A percentile compares a stretch with the other conserved stretches of the same genome.
Conservation (phyloP, 306 rosid species). For the Lathyrus oleraceus region DNA sequence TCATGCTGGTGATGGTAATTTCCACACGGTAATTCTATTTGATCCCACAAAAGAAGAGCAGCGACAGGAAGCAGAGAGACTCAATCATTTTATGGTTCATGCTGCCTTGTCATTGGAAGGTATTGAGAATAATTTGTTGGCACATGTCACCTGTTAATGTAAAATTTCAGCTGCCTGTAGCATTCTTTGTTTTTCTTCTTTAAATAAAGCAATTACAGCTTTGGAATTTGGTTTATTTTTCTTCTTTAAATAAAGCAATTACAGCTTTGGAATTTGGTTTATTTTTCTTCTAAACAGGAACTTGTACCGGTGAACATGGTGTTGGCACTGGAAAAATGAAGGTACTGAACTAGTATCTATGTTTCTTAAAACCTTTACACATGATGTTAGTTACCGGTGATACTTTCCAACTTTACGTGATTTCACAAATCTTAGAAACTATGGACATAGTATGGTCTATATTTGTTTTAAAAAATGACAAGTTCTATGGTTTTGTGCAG, state of each 20-base stretch:
- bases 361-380: constrained; percentile 1
- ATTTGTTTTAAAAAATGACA: neutral
- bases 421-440: constrained; percentile 19
- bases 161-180: constrained; percentile 14
- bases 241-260: constrained; percentile 15
- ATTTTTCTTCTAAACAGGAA: constrained; percentile 58
- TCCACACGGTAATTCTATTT: constrained; percentile 78
- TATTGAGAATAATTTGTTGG: constrained; percentile 33
- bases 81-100: constrained; percentile 83
- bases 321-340: constrained; percentile 97
- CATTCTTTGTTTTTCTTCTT: constrained; percentile 25
- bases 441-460: constrained; percentile 23
- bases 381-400: constrained; percentile 17
- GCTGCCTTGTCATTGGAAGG: constrained; percentile 91
- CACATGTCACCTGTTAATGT: constrained; percentile 16
- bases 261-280: constrained; percentile 34
- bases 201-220: constrained; percentile 9
- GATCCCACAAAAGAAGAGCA: constrained; percentile 77
- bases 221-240: constrained; percentile 36
- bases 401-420: constrained; percentile 22
- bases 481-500: no score
- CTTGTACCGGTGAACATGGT: constrained; percentile 96
- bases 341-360: constrained; percentile 46
- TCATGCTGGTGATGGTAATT: constrained; percentile 98
- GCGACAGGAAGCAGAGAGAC: constrained; percentile 73